These are phyloP conservation scores for Ceratocystis diversiconidia DNA, from an alignment of 2,329 filamentous ascomycete species.

Conservation along the genomic window DNA sequence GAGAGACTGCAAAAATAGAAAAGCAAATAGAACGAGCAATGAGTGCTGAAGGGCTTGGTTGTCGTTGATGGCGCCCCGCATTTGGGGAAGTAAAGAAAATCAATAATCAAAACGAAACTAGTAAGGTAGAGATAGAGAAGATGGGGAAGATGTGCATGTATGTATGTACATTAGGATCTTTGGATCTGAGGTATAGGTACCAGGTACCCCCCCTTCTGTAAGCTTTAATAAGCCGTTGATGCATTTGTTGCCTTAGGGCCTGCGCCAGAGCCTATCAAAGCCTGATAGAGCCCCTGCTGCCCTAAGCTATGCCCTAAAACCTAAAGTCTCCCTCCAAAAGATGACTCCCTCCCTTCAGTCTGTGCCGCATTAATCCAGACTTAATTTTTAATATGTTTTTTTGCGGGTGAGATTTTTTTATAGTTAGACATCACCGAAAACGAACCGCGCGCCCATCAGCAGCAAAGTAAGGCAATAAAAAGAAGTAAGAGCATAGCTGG, in stretches of 20 bases:
- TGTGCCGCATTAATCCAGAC: neutral
- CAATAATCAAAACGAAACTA: neutral
- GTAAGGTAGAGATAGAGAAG: neutral
- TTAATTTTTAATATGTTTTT: neutral
- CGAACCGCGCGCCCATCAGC: neutral
- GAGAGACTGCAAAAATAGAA: neutral
- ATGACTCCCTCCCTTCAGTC: too few relatives aligned
- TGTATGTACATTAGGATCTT: too few relatives aligned
- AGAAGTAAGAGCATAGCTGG: too few relatives aligned
- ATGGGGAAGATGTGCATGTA: neutral
- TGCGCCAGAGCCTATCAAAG: neutral
- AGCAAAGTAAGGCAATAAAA: neutral
- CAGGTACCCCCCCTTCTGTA: neutral
- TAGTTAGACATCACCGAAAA: constrained; percentile 1
- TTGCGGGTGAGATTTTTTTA: neutral
- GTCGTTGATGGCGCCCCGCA: neutral
- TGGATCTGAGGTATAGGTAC: neutral
- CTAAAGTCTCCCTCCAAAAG: too few relatives aligned
- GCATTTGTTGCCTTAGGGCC: neutral
- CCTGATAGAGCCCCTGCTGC: neutral
- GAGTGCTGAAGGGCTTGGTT: neutral
- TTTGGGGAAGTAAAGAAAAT: neutral
- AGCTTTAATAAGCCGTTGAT: neutral
- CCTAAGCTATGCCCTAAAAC: neutral
- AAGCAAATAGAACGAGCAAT: too few relatives aligned